Conservation (phyloP, 805 yeast species). For the Yarrowia porcina region DNA sequence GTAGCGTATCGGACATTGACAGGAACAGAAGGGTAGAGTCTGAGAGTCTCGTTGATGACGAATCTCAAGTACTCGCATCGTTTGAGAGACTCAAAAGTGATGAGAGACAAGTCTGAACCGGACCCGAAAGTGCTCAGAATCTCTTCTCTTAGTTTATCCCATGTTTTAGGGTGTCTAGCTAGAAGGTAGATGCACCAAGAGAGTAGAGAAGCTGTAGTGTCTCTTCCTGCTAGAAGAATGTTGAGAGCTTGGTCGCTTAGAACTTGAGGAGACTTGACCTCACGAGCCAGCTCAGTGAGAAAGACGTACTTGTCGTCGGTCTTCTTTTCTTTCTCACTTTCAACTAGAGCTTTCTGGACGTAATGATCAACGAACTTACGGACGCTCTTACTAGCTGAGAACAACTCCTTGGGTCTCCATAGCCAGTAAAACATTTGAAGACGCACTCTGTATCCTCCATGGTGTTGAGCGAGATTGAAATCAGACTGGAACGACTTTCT, state of each 20-base stretch:
- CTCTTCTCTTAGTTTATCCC: slow-evolving; percentile 40
- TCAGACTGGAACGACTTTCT: slow-evolving; percentile 27
- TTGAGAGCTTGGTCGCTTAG: slow-evolving; percentile 52
- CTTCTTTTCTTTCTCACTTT: slow-evolving; percentile 3
- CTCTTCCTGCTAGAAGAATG: slow-evolving; percentile 53
- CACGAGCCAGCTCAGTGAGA: slow-evolving; percentile 48
- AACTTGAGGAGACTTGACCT: slow-evolving; percentile 46
- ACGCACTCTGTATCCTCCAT: slow-evolving; percentile 27
- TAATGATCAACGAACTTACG: slow-evolving; percentile 42
- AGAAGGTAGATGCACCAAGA: slow-evolving; percentile 47
- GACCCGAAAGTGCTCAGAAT: slow-evolving; percentile 41
- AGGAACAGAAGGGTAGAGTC: slow-evolving; percentile 54
- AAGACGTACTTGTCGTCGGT: slow-evolving; percentile 45
- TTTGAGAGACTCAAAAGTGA: slow-evolving; percentile 50
- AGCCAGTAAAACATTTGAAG: slow-evolving; percentile 31
- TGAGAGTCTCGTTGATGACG: slow-evolving; percentile 48
- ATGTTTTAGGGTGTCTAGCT: slow-evolving; percentile 40
- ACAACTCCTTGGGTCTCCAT: slow-evolving; percentile 26
- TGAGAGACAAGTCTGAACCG: slow-evolving; percentile 32
- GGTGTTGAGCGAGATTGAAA: slow-evolving; percentile 32
- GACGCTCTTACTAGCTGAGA: slow-evolving; percentile 39
- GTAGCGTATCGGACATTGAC: slow-evolving; percentile 47
- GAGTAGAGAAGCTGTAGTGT: slow-evolving; percentile 52
- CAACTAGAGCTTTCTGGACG: slow-evolving; percentile 41
- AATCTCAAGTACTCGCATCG: slow-evolving; percentile 47